Evolutionary conservation across 768 basidiomycete genomes (phyloP).

Genomic region (Naganishia antarctica): DNA sequence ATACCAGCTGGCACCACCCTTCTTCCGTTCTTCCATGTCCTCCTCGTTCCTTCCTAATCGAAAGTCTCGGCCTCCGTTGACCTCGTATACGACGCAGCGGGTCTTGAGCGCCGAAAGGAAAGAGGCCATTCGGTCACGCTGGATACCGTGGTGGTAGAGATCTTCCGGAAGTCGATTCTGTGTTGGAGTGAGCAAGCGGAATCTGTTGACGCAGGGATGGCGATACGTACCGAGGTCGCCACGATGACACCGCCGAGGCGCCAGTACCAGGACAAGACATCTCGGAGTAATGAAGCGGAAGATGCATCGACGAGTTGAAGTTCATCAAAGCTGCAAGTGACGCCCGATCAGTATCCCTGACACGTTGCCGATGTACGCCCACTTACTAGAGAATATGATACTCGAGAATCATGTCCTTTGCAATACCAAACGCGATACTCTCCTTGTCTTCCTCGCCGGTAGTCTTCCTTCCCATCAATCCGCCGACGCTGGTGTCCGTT

Average conservation of each 20-base stretch:
- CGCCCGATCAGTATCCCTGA: too few relatives aligned
- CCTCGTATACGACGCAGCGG: conserved; percentile 55
- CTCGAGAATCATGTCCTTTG: conserved; percentile 46
- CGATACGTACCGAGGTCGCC: conserved; percentile 44
- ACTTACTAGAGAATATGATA: conserved; percentile 46
- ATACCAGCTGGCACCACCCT: conserved; percentile 31
- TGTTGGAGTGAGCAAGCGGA: conserved; percentile 26
- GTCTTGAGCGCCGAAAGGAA: conserved; percentile 59
- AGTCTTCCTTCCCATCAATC: conserved; percentile 33
- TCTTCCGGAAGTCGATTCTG: conserved; percentile 59
- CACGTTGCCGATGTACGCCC: conserved; percentile 32
- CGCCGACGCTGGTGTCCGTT: conserved; percentile 36
- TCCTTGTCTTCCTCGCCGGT: conserved; percentile 45
- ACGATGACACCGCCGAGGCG: conserved; percentile 59
- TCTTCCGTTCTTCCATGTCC: conserved; percentile 30
- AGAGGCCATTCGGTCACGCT: conserved; percentile 57
- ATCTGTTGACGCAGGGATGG: background rate
- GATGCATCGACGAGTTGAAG: conserved; percentile 62
- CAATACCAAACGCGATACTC: conserved; percentile 48
- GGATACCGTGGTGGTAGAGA: conserved; percentile 59
- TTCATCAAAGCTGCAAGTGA: conserved; percentile 54
- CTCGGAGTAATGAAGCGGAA: conserved; percentile 52
- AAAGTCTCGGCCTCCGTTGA: conserved; percentile 56
- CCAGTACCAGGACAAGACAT: conserved; percentile 62
- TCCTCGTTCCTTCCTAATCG: conserved; percentile 39